Conservation (phyloP, 1,284 basidiomycete genomes). For the Irpex rosettiformis region DNA sequence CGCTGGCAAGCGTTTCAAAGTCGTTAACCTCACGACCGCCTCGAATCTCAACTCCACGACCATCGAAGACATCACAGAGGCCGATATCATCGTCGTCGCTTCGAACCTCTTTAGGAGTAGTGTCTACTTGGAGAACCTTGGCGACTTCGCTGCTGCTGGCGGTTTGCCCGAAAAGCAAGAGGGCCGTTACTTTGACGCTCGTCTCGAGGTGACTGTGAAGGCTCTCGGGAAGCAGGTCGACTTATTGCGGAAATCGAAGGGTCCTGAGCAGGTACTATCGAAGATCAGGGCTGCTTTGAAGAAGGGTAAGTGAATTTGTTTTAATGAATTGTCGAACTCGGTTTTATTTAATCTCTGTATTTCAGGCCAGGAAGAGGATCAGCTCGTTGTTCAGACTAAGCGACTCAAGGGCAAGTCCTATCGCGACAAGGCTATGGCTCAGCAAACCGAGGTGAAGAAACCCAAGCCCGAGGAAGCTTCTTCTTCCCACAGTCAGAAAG, state of each 20-base stretch:
- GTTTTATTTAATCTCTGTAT: background rate
- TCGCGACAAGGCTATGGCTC: conserved; percentile 46
- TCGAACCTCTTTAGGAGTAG: conserved; percentile 81
- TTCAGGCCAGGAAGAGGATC: conserved; percentile 43
- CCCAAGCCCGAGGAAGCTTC: background rate
- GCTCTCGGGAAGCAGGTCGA: conserved; percentile 67
- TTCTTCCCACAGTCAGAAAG: conserved; percentile 26
- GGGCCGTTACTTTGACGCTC: conserved; percentile 86
- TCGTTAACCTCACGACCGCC: conserved; percentile 71
- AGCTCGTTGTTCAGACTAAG: conserved; percentile 53
- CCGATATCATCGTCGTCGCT: conserved; percentile 87
- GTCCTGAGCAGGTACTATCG: conserved; percentile 55
- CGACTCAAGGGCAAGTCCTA: conserved; percentile 73
- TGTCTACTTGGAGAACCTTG: conserved; percentile 76
- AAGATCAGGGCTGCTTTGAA: conserved; percentile 60
- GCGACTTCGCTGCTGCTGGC: conserved; percentile 64
- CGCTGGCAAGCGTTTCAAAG: conserved; percentile 59
- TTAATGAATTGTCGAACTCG: background rate
- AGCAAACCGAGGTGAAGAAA: conserved; percentile 23
- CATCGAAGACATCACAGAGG: conserved; percentile 76
- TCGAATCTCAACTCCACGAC: conserved; percentile 71
- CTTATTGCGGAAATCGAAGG: conserved; percentile 47
- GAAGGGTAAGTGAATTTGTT: conserved; percentile 40
- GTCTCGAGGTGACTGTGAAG: conserved; percentile 61
- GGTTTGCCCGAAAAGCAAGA: conserved; percentile 60